Evolutionary conservation across 2,329 filamentous ascomycete genomes (phyloP).

Genomic region (Fusarium vanettenii): DNA sequence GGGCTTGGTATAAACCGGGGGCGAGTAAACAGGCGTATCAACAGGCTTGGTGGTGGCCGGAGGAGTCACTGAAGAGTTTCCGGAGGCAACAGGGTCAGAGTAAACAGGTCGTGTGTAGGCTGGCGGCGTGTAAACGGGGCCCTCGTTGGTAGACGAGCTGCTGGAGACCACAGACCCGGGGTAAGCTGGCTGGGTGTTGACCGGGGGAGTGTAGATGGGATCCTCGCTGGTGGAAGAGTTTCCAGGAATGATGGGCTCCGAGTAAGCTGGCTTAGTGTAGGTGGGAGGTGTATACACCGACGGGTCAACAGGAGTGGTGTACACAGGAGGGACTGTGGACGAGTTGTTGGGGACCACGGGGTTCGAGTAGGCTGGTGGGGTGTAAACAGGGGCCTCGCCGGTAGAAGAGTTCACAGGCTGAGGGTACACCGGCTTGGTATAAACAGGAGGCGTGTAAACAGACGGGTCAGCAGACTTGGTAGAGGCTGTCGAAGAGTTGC

Average conservation of each 20-base stretch:
- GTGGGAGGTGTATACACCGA: not conserved
- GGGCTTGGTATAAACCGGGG: conserved; percentile 14
- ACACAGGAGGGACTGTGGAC: not conserved
- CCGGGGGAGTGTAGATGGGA: not conserved
- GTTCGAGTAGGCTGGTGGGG: not conserved
- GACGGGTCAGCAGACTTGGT: conserved; percentile 1
- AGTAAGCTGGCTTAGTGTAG: not conserved
- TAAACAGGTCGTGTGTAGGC: conserved; percentile 18
- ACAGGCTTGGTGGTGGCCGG: conserved; percentile 13
- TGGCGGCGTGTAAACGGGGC: conserved; percentile 22
- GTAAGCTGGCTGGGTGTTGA: conserved; percentile 11
- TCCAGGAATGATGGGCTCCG: not conserved
- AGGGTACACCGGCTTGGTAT: conserved; percentile 16
- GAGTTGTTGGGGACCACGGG: not conserved
- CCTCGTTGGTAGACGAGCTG: not conserved
- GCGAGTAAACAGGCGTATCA: conserved; percentile 16
- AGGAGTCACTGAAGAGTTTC: conserved; percentile 9
- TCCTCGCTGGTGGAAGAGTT: not conserved
- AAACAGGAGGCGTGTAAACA: conserved; percentile 15
- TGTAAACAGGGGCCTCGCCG: not conserved
- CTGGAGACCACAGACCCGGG: not conserved
- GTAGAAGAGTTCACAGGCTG: conserved; percentile 17
- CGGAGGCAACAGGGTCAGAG: not conserved
- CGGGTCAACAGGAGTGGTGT: not conserved
- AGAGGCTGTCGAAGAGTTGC: conserved; percentile 4